Evolutionary conservation across 1,284 basidiomycete species (phyloP).

Genomic region (Xerocomus minutiporus): DNA sequence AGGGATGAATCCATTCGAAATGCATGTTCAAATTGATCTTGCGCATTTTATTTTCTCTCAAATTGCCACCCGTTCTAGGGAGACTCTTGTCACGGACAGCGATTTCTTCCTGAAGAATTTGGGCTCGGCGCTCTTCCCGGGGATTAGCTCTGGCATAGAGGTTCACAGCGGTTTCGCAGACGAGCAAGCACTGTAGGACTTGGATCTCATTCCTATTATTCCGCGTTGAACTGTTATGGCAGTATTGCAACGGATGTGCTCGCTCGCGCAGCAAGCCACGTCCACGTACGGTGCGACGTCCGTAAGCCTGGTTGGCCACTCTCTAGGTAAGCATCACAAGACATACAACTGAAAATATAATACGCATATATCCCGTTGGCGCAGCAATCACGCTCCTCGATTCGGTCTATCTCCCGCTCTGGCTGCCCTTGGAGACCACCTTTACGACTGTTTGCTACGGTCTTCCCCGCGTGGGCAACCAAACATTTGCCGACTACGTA

Average conservation of each 20-base stretch:
- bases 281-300: conserved; percentile 36
- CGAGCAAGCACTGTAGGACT: conserved; percentile 40
- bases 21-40: conserved; percentile 21
- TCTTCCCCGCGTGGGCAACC: conserved; percentile 65
- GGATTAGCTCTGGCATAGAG: conserved; percentile 43
- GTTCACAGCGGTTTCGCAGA: conserved; percentile 56
- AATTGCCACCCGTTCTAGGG: conserved; percentile 28
- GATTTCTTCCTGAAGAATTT: conserved; percentile 41
- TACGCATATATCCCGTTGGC: conserved; percentile 18
- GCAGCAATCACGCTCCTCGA: conserved; percentile 53
- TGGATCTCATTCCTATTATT: conserved; percentile 28
- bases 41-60: not conserved
- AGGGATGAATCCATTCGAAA: conserved; percentile 32
- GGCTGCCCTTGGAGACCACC: conserved; percentile 33
- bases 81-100: conserved; percentile 50
- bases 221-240: not conserved
- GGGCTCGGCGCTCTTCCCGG: conserved; percentile 55
- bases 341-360: not conserved
- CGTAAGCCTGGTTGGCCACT: conserved; percentile 55
- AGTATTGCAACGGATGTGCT: conserved; percentile 51
- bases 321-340: conserved; percentile 40
- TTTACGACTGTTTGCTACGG: conserved; percentile 45
- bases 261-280: conserved; percentile 42
- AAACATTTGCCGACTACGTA: conserved; percentile 56
- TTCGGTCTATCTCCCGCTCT: conserved; percentile 38